These are phyloP conservation scores for grape (Vitis vinifera) DNA, from an alignment of 164 flowering plant genomes.

Conservation along the genomic window DNA sequence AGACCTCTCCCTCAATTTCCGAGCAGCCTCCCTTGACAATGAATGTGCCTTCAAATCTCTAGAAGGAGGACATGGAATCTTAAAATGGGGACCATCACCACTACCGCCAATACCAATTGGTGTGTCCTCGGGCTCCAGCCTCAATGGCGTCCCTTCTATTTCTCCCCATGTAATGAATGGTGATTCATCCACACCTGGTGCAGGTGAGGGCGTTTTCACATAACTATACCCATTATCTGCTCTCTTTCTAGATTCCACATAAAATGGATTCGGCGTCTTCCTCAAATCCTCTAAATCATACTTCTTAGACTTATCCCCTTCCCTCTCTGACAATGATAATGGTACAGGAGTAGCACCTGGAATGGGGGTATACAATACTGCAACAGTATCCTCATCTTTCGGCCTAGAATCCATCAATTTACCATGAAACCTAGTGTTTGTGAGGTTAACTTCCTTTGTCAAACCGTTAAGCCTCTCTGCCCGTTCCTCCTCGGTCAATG, in stretches of 20 bases:
- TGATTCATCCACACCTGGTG: constrained; percentile 88
- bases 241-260: constrained; percentile 70
- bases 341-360: constrained; percentile 71
- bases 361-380: constrained; percentile 72
- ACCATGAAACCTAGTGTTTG: constrained; percentile 77
- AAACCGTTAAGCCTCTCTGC: constrained; percentile 62
- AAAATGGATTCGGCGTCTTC: constrained; percentile 76
- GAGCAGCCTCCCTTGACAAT: constrained; percentile 88
- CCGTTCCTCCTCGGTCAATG: constrained; percentile 75
- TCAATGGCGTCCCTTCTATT: constrained; percentile 92
- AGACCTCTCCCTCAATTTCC: constrained; percentile 79
- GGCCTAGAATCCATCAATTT: constrained; percentile 57
- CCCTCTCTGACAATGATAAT: constrained; percentile 37
- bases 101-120: constrained; percentile 79
- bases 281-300: constrained; percentile 91
- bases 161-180: constrained; percentile 99
- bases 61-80: constrained; percentile 65
- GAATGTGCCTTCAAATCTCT: constrained; percentile 88
- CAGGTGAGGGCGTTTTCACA: constrained; percentile 90
- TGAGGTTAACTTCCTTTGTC: constrained; percentile 65
- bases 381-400: constrained; percentile 68
- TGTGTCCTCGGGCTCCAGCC: constrained; percentile 83
- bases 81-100: constrained; percentile 81
- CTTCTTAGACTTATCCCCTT: constrained; percentile 61
- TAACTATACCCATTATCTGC: constrained; percentile 79